Evolutionary conservation across 805 yeast species (phyloP).

Genomic region (Nakazawaea laoshanensis): DNA sequence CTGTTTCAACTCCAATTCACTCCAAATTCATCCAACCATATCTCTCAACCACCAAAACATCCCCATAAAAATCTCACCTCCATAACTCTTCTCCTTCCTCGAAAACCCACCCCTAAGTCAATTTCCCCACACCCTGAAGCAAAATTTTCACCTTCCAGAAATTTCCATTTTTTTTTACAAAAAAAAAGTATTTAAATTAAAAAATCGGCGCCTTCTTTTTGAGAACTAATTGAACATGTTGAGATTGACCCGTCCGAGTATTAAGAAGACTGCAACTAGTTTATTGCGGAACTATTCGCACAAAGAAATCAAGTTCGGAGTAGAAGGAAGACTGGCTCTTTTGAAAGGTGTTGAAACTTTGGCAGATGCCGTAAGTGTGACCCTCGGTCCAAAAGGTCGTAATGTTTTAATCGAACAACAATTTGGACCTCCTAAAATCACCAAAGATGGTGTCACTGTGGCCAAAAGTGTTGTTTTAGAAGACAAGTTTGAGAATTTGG

Average conservation of each 20-base stretch:
- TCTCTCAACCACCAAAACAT: too few relatives aligned
- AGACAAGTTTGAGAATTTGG: constrained; percentile 93
- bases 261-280: constrained; percentile 28
- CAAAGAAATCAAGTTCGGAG: constrained; percentile 94
- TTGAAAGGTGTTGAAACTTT: constrained; percentile 89
- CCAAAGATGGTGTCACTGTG: constrained; percentile 98
- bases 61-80: too few relatives aligned
- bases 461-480: constrained; percentile 76
- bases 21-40: too few relatives aligned
- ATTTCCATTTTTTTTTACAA: too few relatives aligned
- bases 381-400: constrained; percentile 97
- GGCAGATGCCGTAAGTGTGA: constrained; percentile 94
- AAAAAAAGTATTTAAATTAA: too few relatives aligned
- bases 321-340: constrained; percentile 93
- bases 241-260: constrained; percentile 37
- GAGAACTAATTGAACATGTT: constrained; percentile 23
- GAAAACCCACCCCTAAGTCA: too few relatives aligned
- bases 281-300: constrained; percentile 52
- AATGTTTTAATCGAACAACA: constrained; percentile 94
- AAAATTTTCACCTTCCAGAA: too few relatives aligned
- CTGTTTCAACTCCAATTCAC: too few relatives aligned
- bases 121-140: too few relatives aligned
- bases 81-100: too few relatives aligned
- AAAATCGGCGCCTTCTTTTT: too few relatives aligned
- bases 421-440: constrained; percentile 94